These are phyloP conservation scores for Diospyros kaki DNA, from an alignment of 148 eudicot species.

Conservation along the genomic window DNA sequence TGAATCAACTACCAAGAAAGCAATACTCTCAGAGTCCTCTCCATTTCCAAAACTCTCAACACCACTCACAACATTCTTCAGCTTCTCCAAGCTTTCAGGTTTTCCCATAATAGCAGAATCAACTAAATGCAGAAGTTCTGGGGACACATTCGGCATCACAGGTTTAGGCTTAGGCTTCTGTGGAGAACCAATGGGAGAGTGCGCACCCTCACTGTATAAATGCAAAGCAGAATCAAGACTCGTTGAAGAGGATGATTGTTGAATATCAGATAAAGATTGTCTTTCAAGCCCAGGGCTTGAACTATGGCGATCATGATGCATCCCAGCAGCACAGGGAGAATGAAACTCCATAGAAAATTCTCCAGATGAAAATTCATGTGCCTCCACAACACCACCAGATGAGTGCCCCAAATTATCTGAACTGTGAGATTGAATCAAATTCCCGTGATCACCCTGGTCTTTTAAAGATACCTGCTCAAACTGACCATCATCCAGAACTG, in stretches of 20 bases:
- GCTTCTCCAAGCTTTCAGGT: constrained; percentile 82
- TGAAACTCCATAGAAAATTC: constrained; percentile 29
- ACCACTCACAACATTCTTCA: constrained; percentile 80
- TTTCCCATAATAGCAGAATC: constrained; percentile 99
- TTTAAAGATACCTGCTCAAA: constrained; percentile 77
- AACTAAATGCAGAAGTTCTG: constrained; percentile 92
- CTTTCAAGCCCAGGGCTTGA: constrained; percentile 42
- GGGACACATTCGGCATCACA: constrained; percentile 72
- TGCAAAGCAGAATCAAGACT: constrained; percentile 39
- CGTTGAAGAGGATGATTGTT: constrained; percentile 38
- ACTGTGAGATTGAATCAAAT: constrained; percentile 18
- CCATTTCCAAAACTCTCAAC: constrained; percentile 61
- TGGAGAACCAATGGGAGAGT: constrained; percentile 58
- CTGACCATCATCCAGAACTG: constrained; percentile 43
- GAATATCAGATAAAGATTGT: constrained; percentile 21
- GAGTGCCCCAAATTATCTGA: constrained; percentile 35
- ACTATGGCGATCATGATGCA: constrained; percentile 33
- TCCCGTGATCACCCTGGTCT: constrained; percentile 34
- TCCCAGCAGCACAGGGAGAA: constrained; percentile 32
- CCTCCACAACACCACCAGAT: constrained; percentile 40
- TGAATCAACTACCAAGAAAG: constrained; percentile 85
- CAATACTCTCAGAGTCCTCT: constrained; percentile 58
- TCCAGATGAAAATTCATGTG: constrained; percentile 35
- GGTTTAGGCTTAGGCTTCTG: constrained; percentile 62
- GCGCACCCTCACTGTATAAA: constrained; percentile 34